Percentiles rank a stretch among this genome's conserved stretches.
Conservation (phyloP, 2,329 filamentous ascomycete genomes). For the Beauveria asiatica region DNA sequence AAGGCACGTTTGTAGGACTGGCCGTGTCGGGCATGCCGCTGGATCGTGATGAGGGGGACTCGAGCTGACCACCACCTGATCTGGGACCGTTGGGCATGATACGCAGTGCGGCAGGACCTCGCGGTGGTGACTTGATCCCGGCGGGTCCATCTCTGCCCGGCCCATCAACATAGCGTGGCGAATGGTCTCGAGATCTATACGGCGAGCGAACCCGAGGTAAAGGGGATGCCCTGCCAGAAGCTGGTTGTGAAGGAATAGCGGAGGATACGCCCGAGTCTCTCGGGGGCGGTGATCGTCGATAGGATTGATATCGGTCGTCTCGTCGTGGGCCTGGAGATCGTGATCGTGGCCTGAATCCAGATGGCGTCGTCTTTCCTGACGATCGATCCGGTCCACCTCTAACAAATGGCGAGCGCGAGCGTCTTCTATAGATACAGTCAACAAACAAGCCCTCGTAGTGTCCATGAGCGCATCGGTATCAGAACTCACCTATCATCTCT, state of each 20-base stretch:
- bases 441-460: neutral
- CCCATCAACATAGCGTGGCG: constrained; percentile 22
- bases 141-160: constrained; percentile 23
- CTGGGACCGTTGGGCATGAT: constrained; percentile 39
- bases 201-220: constrained; percentile 41
- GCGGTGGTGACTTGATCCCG: constrained; percentile 39
- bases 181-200: constrained; percentile 34
- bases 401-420: constrained; percentile 44
- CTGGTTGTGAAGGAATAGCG: constrained; percentile 40
- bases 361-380: constrained; percentile 29
- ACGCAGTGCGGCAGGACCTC: constrained; percentile 45
- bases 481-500: constrained; percentile 33
- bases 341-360: constrained; percentile 43
- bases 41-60: constrained; percentile 20
- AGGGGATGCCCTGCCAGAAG: constrained; percentile 46
- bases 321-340: constrained; percentile 39
- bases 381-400: constrained; percentile 25
- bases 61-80: constrained; percentile 12
- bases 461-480: neutral
- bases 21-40: constrained; percentile 29
- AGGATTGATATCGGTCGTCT: constrained; percentile 34
- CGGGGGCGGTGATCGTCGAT: constrained; percentile 39
- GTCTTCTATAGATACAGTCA: constrained; percentile 30
- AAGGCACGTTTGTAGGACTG: constrained; percentile 42
- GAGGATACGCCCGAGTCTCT: constrained; percentile 43